A percentile compares a stretch with the other conserved stretches of the same genome.
Evolutionary conservation across 208 protist genomes (phyloP).

Genomic region (Leishmania guyanensis): DNA sequence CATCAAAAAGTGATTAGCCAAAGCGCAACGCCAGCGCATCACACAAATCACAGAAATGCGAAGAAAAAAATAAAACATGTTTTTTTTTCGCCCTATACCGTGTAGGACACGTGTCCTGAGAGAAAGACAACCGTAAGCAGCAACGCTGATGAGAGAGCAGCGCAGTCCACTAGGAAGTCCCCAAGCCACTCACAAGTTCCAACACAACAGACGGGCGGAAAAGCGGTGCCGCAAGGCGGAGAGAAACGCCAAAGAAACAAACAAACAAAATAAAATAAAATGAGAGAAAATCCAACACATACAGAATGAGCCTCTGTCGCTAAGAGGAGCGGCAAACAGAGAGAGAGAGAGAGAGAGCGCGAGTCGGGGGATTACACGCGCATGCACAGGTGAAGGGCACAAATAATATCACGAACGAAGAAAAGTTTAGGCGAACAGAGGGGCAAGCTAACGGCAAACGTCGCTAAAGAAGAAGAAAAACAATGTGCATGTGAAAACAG

Average conservation of each 20-base stretch:
- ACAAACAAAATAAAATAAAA: not conserved
- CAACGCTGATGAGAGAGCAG: not conserved
- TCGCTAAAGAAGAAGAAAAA: not conserved
- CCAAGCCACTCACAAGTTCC: not conserved
- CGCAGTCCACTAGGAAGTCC: not conserved
- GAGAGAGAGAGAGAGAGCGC: not conserved
- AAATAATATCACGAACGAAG: not conserved
- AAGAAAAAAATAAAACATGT: no score
- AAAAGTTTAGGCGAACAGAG: not conserved
- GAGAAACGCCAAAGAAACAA: not conserved
- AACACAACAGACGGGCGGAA: not conserved
- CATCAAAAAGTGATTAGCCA: not conserved
- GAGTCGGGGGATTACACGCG: no score
- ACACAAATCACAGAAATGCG: not conserved
- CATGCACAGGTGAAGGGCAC: not conserved
- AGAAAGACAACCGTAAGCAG: not conserved
- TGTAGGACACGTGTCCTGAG: no score
- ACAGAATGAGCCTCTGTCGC: no score
- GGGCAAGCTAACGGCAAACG: no score
- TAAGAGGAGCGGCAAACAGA: not conserved
- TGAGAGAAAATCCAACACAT: not conserved
- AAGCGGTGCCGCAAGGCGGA: not conserved
- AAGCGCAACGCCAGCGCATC: not conserved
- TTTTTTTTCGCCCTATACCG: no score
- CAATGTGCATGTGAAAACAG: not conserved